A percentile compares a stretch with the other conserved stretches of the same genome.
Evolutionary conservation across 768 basidiomycete genomes (phyloP).

Genomic region (Phallus indusiatus): DNA sequence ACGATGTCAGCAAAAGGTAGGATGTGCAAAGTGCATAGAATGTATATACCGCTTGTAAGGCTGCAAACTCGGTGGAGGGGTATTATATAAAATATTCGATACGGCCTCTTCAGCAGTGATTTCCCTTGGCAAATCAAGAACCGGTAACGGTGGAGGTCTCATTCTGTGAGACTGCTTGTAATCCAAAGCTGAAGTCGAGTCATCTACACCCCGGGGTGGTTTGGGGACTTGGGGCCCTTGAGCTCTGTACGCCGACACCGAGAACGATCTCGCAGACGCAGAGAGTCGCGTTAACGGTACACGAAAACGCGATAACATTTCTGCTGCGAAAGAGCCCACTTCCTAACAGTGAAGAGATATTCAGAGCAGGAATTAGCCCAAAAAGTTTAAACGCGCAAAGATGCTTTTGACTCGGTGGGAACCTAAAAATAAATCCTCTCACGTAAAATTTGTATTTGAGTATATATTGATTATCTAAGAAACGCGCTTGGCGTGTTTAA

Average conservation of each 20-base stretch:
- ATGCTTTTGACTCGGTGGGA: not conserved
- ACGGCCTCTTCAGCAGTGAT: slow-evolving; percentile 93
- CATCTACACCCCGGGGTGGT: slow-evolving; percentile 75
- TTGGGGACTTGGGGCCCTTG: slow-evolving; percentile 31
- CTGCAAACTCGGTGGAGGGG: slow-evolving; percentile 82
- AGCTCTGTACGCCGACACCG: not conserved
- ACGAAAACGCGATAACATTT: not conserved
- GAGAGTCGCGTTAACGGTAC: not conserved
- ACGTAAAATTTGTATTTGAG: no score
- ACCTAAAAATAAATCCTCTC: no score
- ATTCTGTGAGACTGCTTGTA: slow-evolving; percentile 70
- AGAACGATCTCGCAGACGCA: not conserved
- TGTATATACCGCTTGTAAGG: slow-evolving; percentile 82
- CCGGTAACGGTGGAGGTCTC: slow-evolving; percentile 77
- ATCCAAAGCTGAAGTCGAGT: slow-evolving; percentile 91
- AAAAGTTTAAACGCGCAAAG: no score
- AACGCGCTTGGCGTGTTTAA: slow-evolving; percentile 31
- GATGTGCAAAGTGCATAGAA: not conserved
- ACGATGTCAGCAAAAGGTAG: slow-evolving; percentile 9
- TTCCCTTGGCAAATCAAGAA: slow-evolving; percentile 73
- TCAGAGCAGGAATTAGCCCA: no score
- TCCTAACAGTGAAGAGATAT: no score
- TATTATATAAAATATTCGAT: slow-evolving; percentile 95
- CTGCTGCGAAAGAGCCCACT: no score
- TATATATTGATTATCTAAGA: not conserved